Percentiles rank a stretch among this genome's conserved stretches.
Evolutionary conservation across 192 early-diverging fungal genomes (phyloP).

Genomic region (Coemansia sp.): DNA sequence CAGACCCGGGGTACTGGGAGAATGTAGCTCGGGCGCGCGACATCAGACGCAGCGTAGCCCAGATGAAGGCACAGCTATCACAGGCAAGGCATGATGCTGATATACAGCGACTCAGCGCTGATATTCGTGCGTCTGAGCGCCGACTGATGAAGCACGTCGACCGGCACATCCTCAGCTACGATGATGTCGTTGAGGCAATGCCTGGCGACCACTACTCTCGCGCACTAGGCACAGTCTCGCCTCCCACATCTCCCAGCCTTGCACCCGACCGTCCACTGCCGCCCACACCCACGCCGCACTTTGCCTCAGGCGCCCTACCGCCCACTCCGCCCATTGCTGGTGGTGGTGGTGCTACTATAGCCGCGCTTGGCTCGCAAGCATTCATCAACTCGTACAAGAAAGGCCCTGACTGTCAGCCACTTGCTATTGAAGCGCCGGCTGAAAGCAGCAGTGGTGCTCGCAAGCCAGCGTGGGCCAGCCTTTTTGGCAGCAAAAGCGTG

Average conservation of each 20-base stretch:
- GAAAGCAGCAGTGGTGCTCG: background rate
- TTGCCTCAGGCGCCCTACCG: constrained; percentile 31
- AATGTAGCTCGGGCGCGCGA: constrained; percentile 47
- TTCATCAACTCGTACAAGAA: constrained; percentile 46
- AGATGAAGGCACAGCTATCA: constrained; percentile 20
- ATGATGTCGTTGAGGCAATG: constrained; percentile 30
- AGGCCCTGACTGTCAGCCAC: background rate
- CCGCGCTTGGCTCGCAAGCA: constrained; percentile 38
- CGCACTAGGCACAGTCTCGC: constrained; percentile 31
- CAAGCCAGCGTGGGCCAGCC: constrained; percentile 29
- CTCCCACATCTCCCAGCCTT: constrained; percentile 35
- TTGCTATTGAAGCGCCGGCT: background rate
- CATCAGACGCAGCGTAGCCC: constrained; percentile 26
- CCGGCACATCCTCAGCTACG: constrained; percentile 47
- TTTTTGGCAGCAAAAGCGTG: constrained; percentile 46
- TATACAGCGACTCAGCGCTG: constrained; percentile 14
- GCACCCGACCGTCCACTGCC: constrained; percentile 21
- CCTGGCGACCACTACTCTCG: background rate
- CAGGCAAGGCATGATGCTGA: constrained; percentile 6
- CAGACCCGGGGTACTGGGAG: constrained; percentile 49
- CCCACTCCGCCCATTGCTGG: constrained; percentile 21
- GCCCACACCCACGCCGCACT: constrained; percentile 15
- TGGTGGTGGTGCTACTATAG: background rate
- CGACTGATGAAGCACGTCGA: constrained; percentile 43
- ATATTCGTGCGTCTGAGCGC: constrained; percentile 32